phyloP scores from a whole-genome alignment of 768 basidiomycete genomes.

The Tricholoma flavovirens region DNA sequence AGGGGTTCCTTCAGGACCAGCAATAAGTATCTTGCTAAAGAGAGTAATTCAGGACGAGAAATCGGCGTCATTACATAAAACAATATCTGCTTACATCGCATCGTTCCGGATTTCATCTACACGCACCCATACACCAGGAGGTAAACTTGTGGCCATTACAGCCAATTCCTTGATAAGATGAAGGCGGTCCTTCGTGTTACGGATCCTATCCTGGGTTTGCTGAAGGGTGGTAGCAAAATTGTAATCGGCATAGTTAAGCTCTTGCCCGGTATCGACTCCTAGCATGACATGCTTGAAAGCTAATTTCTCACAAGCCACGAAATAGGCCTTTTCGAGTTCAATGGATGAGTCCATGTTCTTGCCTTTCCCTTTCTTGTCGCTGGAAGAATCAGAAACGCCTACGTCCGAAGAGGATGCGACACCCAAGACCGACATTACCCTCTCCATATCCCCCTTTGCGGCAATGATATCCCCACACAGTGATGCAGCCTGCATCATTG shows the following conservation, averaged over 20 bases:
- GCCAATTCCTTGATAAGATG: slow-evolving; percentile 55
- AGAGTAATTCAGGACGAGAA: slow-evolving; percentile 8
- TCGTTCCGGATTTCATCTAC: slow-evolving; percentile 56
- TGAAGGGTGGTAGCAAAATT: slow-evolving; percentile 29
- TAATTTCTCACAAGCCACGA: slow-evolving; percentile 38
- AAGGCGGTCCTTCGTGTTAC: slow-evolving; percentile 41
- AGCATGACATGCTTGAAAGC: slow-evolving; percentile 42
- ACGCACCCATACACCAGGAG: slow-evolving; percentile 50
- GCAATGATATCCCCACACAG: slow-evolving; percentile 50
- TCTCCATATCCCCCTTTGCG: slow-evolving; percentile 42
- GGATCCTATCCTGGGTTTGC: slow-evolving; percentile 31
- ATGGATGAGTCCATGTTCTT: slow-evolving; percentile 24
- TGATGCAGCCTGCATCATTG: slow-evolving; percentile 34
- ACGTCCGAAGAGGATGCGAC: slow-evolving; percentile 13
- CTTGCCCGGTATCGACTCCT: slow-evolving; percentile 14
- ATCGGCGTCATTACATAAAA: not conserved
- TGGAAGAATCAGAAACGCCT: slow-evolving; percentile 4
- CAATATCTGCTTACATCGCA: slow-evolving; percentile 36
- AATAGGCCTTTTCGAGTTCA: slow-evolving; percentile 35
- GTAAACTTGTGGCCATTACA: slow-evolving; percentile 49
- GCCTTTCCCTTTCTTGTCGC: slow-evolving; percentile 25
- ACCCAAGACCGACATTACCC: slow-evolving; percentile 38
- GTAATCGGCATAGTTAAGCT: slow-evolving; percentile 25
- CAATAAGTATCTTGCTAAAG: slow-evolving; percentile 49
- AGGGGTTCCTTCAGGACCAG: slow-evolving; percentile 51